Conservation (phyloP, 2,329 filamentous ascomycete genomes). For the Colletotrichum tropicale region DNA sequence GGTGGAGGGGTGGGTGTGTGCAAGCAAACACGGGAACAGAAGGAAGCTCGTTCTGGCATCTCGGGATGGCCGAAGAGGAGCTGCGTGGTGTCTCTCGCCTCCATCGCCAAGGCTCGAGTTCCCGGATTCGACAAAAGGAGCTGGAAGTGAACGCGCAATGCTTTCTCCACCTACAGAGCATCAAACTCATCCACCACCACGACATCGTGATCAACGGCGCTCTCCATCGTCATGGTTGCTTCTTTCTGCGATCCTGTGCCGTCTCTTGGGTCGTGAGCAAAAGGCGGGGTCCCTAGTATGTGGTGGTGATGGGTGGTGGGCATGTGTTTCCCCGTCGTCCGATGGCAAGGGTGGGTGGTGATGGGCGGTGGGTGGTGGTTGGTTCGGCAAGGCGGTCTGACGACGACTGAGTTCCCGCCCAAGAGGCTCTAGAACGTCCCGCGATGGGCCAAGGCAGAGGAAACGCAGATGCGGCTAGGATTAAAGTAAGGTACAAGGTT, state of each 20-base stretch:
- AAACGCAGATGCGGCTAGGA: not conserved
- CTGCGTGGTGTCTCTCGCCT: not conserved
- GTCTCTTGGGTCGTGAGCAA: not conserved
- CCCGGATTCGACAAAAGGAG: not conserved
- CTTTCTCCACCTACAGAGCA: conserved; percentile 49
- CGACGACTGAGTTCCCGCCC: not conserved
- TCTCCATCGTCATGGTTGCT: conserved; percentile 26
- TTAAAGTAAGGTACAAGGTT: not conserved
- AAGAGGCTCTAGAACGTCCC: not conserved
- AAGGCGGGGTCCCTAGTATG: not conserved
- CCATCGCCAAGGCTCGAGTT: not conserved
- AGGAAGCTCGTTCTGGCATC: not conserved
- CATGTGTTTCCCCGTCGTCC: not conserved
- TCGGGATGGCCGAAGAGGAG: not conserved
- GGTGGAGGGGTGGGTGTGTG: not conserved
- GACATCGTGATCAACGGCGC: conserved; percentile 41
- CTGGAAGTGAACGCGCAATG: conserved; percentile 1
- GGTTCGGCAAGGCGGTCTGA: conserved; percentile 1
- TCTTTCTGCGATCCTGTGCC: not conserved
- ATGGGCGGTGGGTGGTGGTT: not conserved
- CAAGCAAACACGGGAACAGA: not conserved
- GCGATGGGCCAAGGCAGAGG: not conserved
- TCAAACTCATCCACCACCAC: conserved; percentile 59
- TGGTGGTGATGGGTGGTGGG: not conserved
- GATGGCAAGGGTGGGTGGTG: not conserved